These are phyloP conservation scores for Euclidium syriacum DNA, from an alignment of 345 rosid genomes.

Conservation along the genomic window DNA sequence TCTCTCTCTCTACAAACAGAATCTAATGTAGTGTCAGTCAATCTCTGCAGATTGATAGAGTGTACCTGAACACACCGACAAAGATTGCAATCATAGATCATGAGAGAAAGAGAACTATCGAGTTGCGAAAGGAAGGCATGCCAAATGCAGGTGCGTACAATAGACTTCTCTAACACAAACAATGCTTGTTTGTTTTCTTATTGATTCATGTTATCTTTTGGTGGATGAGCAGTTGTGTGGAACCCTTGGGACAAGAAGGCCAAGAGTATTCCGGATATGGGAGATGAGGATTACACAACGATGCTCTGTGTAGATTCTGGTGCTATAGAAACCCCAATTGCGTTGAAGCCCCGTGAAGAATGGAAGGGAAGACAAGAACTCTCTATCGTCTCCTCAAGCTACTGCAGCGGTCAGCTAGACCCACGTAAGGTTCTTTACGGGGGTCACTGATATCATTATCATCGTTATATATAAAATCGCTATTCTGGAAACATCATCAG, in stretches of 20 bases:
- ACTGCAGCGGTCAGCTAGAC: constrained; percentile 36
- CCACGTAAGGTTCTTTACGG: constrained; percentile 63
- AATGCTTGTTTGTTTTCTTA: not conserved
- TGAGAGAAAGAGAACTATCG: constrained; percentile 80
- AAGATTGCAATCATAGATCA: constrained; percentile 87
- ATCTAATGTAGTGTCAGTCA: not conserved
- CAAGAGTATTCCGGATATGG: constrained; percentile 32
- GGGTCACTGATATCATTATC: constrained; percentile 24
- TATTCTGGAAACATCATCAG: not conserved
- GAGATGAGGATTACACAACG: constrained; percentile 43
- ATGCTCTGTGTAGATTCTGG: constrained; percentile 41
- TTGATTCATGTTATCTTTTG: not conserved
- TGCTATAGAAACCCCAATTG: constrained; percentile 11
- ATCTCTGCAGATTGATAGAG: constrained; percentile 53
- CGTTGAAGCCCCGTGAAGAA: constrained; percentile 19
- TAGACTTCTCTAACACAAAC: not conserved
- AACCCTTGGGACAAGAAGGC: constrained; percentile 50
- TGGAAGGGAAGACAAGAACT: constrained; percentile 16
- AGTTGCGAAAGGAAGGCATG: constrained; percentile 68
- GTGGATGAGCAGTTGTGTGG: constrained; percentile 38
- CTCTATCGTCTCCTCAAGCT: constrained; percentile 9
- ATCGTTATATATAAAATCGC: not conserved
- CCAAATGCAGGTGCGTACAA: constrained; percentile 38
- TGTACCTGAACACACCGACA: constrained; percentile 70
- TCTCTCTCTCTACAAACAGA: not conserved